These are phyloP conservation scores for Cenococcum geophilum DNA, from an alignment of 495 filamentous ascomycete genomes.

Conservation along the genomic window DNA sequence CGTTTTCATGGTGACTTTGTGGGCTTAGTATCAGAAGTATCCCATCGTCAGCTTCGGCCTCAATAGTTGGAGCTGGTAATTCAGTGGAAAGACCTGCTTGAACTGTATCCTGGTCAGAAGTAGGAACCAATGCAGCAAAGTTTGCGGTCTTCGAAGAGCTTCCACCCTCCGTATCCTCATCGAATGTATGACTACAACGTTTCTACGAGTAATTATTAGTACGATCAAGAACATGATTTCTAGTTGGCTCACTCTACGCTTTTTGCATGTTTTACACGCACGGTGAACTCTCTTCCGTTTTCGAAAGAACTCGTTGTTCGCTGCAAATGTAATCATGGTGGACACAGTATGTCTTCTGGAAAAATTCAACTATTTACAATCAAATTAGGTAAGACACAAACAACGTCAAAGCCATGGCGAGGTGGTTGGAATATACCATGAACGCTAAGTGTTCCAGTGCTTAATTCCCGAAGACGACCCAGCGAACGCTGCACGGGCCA, in stretches of 20 bases:
- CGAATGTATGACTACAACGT: constrained; percentile 34
- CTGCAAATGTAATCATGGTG: constrained; percentile 35
- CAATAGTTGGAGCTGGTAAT: constrained; percentile 13
- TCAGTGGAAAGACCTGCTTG: constrained; percentile 8
- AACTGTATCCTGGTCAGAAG: constrained; percentile 11
- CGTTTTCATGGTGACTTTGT: constrained; percentile 15
- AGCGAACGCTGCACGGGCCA: background rate
- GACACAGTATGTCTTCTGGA: constrained; percentile 21
- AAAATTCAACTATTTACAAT: background rate
- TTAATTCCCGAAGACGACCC: background rate
- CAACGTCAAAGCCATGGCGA: no score
- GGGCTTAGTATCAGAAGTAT: constrained; percentile 3
- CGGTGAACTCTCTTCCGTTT: constrained; percentile 34
- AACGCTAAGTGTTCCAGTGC: no score
- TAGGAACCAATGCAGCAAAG: constrained; percentile 13
- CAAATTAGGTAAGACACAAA: no score
- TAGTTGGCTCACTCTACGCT: constrained; percentile 28
- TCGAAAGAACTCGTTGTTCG: constrained; percentile 34
- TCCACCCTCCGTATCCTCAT: constrained; percentile 27
- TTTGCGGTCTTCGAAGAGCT: constrained; percentile 25
- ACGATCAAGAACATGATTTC: constrained; percentile 6
- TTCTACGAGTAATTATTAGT: constrained; percentile 28
- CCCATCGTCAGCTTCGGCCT: background rate
- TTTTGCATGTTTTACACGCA: constrained; percentile 35
- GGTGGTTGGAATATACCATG: no score